phyloP scores from a whole-genome alignment of 2,329 filamentous ascomycete genomes.

The Neonectria sp. region DNA sequence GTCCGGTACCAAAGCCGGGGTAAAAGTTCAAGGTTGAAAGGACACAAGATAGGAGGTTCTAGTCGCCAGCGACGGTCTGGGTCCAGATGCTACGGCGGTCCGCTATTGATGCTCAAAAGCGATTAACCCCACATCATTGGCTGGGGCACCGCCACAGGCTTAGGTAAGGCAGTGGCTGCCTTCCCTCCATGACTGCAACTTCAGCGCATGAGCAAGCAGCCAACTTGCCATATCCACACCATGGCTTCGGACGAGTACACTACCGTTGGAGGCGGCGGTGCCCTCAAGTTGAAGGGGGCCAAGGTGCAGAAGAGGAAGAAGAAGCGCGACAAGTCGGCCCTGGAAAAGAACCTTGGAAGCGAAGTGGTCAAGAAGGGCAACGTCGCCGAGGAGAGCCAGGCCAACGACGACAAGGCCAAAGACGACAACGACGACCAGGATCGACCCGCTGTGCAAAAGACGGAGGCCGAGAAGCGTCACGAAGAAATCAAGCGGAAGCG shows the following conservation, averaged over 20 bases:
- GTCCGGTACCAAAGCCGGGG: constrained; percentile 42
- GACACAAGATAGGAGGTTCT: constrained; percentile 27
- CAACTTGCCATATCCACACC: constrained; percentile 26
- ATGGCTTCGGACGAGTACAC: constrained; percentile 86
- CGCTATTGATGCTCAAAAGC: constrained; percentile 11
- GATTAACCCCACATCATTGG: constrained; percentile 23
- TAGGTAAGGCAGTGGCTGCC: constrained; percentile 31
- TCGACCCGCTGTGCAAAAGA: constrained; percentile 71
- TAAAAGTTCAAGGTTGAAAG: constrained; percentile 19
- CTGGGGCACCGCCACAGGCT: constrained; percentile 21
- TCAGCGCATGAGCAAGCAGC: constrained; percentile 20
- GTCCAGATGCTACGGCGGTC: constrained; percentile 16
- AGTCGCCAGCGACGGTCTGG: constrained; percentile 14
- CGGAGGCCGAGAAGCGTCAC: constrained; percentile 85
- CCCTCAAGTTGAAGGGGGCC: constrained; percentile 87
- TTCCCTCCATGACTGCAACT: constrained; percentile 9
- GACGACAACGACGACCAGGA: constrained; percentile 49
- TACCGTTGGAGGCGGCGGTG: constrained; percentile 76
- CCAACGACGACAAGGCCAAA: constrained; percentile 44
- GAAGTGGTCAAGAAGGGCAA: constrained; percentile 47
- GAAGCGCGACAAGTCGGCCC: constrained; percentile 65
- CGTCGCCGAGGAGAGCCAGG: constrained; percentile 38
- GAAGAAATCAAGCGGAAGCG: constrained; percentile 87
- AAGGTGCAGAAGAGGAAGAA: constrained; percentile 76
- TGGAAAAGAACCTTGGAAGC: constrained; percentile 63